Evolutionary conservation across 164 flowering plant genomes (phyloP).

Genomic region (Akebia trifoliata): DNA sequence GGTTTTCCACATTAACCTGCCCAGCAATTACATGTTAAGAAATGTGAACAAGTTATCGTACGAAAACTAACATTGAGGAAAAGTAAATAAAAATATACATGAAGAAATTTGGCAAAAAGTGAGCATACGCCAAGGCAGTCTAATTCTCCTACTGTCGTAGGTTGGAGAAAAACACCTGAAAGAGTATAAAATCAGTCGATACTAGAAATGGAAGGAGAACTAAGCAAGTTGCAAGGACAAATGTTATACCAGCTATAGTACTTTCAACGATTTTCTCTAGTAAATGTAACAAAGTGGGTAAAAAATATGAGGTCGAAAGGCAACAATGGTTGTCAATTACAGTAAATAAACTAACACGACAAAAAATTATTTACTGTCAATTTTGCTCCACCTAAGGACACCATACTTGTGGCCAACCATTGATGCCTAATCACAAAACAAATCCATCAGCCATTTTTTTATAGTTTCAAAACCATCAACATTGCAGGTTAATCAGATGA

Average conservation of each 20-base stretch:
- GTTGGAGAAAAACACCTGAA: conserved; percentile 66
- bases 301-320: background rate
- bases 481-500: background rate
- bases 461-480: background rate
- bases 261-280: conserved; percentile 93
- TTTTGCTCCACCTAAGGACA: conserved; percentile 92
- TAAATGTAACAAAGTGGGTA: background rate
- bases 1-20: conserved; percentile 98
- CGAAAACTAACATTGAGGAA: background rate
- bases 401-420: conserved; percentile 95
- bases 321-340: background rate
- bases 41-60: conserved; percentile 1
- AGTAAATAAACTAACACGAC: background rate
- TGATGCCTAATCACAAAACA: conserved; percentile 60
- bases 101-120: background rate
- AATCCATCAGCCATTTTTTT: no score
- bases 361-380: conserved; percentile 58
- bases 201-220: conserved; percentile 75
- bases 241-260: conserved; percentile 96
- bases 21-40: conserved; percentile 4
- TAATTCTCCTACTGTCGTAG: conserved; percentile 90
- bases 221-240: conserved; percentile 77
- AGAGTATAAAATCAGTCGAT: conserved; percentile 61
- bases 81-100: background rate
- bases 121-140: conserved; percentile 91